Conservation (phyloP, 192 early-diverging fungal species). For the Backusella sp. region DNA sequence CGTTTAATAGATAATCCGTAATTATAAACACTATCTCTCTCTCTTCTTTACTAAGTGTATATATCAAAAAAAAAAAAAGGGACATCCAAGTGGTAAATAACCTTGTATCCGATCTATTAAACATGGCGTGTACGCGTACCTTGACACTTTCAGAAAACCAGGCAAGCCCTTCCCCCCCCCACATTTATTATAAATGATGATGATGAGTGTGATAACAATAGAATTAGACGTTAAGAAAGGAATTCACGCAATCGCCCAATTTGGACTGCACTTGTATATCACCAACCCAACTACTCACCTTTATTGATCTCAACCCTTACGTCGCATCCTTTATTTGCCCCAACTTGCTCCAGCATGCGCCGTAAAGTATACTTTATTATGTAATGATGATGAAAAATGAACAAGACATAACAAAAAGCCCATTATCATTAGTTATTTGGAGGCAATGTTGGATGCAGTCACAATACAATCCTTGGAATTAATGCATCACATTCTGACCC, state of each 20-base stretch:
- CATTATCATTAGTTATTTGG: slow-evolving; percentile 8
- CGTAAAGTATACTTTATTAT: background rate
- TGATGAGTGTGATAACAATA: background rate
- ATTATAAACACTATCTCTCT: background rate
- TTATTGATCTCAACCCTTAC: slow-evolving; percentile 10
- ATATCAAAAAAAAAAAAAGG: background rate
- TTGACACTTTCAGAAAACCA: slow-evolving; percentile 14
- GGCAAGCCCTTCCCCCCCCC: background rate
- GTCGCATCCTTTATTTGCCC: slow-evolving; percentile 8
- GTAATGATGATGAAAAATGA: no score
- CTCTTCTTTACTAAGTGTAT: background rate
- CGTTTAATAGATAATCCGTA: slow-evolving; percentile 20
- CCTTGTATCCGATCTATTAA: background rate
- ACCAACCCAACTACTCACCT: background rate
- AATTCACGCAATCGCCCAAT: background rate
- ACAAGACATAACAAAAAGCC: background rate
- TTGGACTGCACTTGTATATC: background rate
- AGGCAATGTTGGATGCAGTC: slow-evolving; percentile 3
- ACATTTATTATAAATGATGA: background rate
- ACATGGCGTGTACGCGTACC: background rate
- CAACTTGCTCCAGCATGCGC: background rate
- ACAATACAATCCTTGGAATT: slow-evolving; percentile 13
- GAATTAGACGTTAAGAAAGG: background rate
- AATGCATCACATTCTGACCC: slow-evolving; percentile 8
- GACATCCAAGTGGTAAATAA: background rate